Percentiles rank a stretch among this genome's conserved stretches.
Conservation (phyloP, 176 grass and related monocot species). For the Elymus sibiricus region DNA sequence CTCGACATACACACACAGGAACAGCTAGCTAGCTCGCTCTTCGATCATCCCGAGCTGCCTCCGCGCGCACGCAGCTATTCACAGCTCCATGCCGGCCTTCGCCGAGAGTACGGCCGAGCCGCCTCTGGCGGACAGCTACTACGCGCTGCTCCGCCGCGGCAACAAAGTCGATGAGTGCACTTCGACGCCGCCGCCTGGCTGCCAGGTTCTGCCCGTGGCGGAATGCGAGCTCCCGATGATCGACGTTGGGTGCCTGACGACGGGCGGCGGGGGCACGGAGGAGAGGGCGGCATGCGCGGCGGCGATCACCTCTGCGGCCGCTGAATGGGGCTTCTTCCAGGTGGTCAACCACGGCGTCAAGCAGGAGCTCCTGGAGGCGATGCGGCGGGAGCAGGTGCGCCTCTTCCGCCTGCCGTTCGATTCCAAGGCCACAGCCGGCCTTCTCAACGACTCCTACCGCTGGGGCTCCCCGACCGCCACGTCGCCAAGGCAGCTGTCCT, state of each 20-base stretch:
- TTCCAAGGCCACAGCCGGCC: conserved; percentile 40
- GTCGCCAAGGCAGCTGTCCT: conserved; percentile 55
- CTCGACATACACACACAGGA: not conserved
- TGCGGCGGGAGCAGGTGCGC: conserved; percentile 57
- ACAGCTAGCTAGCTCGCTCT: not conserved
- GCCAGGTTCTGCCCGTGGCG: not conserved
- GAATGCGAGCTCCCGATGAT: conserved; percentile 84
- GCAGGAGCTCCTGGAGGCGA: conserved; percentile 41
- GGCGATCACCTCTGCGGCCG: conserved; percentile 50
- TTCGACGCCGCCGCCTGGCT: not conserved
- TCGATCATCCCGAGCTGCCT: not conserved
- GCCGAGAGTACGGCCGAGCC: conserved; percentile 38
- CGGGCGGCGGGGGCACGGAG: not conserved
- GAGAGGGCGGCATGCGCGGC: conserved; percentile 36
- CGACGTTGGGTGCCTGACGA: conserved; percentile 53
- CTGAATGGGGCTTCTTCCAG: conserved; percentile 95
- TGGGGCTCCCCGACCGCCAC: conserved; percentile 75
- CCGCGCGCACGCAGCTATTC: not conserved
- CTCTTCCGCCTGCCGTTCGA: conserved; percentile 81
- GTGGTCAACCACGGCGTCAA: conserved; percentile 71
- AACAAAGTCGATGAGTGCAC: not conserved
- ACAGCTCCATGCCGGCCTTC: conserved; percentile 39
- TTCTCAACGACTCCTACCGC: conserved; percentile 67
- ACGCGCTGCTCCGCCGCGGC: conserved; percentile 45
- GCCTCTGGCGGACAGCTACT: conserved; percentile 61